Evolutionary conservation across 2,329 filamentous ascomycete genomes (phyloP), one percentile per base, ranked within the genome.

Genomic region (Ilyonectria destructans): DNA sequence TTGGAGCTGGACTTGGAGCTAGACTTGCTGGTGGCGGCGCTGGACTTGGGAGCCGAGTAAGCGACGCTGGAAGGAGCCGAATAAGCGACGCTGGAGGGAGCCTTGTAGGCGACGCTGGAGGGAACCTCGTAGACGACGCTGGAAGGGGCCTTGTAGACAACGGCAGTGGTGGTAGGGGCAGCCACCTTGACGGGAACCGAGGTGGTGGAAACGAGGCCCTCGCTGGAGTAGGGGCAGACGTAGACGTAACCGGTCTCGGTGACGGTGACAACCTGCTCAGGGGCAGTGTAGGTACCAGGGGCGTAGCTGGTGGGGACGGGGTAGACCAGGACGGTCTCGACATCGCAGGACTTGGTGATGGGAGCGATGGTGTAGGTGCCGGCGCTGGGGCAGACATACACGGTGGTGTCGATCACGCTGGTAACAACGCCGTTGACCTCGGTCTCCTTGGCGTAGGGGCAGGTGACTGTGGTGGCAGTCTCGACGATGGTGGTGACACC

Each of bases 301-400:
- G 82, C 83, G 82, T 90, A 90, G 76, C 85, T 88, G 71, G 89
- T 89, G 61, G 92, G 87, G 67, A 87, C 87, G 58, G 92, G 92
- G 82, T 91, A 91, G 76, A 90, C 87, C 64, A 91, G 83, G 71
- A 86, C 84, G 58, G 85, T 87, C 67, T 86, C 85, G 74, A 84
- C 82, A 65, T 85, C 82, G 72, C 90, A 85, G 37, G 84, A 85
- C 73, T 90, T 92, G 78, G 90, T 92, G 79, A 86, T 86, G 65
- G 92, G 90, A 72, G 86, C 90, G 75, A 95, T 90, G 79, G 91
- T 94, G 87, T 94, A 95, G 65, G 91, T 93, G 80, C 92, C 92
- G 77, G 91, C 85, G 57, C 85, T 85, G 69, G 92, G 91, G 90
- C 92, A 94, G 78, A 92, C 88, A 78, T 91, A 93, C 77, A 90